Conservation (phyloP, 2,329 filamentous ascomycete genomes). For the Cladosporium colombiae region DNA sequence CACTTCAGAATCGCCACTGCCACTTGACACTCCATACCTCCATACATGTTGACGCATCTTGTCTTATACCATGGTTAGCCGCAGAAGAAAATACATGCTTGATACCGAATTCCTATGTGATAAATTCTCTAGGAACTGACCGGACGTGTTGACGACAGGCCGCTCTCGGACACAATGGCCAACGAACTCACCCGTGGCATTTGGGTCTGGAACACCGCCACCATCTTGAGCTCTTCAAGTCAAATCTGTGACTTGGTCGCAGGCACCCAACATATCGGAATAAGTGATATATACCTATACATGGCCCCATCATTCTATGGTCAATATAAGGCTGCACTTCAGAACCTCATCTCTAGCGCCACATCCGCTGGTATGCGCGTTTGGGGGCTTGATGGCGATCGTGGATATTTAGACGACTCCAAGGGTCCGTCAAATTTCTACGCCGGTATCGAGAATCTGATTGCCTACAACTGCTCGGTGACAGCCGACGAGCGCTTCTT, state of each 20-base stretch:
- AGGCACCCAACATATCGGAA: background rate
- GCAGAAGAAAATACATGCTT: too few relatives aligned
- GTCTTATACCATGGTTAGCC: too few relatives aligned
- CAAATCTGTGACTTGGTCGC: slow-evolving; percentile 11
- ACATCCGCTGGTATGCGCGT: slow-evolving; percentile 15
- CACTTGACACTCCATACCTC: too few relatives aligned
- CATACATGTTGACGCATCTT: too few relatives aligned
- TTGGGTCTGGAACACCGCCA: slow-evolving; percentile 21
- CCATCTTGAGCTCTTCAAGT: background rate
- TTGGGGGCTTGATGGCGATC: slow-evolving; percentile 24
- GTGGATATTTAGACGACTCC: slow-evolving; percentile 16
- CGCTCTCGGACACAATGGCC: background rate
- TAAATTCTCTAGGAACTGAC: too few relatives aligned
- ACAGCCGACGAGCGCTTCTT: slow-evolving; percentile 20
- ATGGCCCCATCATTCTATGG: slow-evolving; percentile 18
- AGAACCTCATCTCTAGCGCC: background rate
- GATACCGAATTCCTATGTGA: too few relatives aligned
- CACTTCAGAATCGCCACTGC: too few relatives aligned
- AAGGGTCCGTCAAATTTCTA: slow-evolving; percentile 12
- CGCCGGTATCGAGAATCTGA: slow-evolving; percentile 16
- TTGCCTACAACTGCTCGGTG: slow-evolving; percentile 20
- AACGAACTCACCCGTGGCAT: slow-evolving; percentile 1
- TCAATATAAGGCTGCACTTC: slow-evolving; percentile 8
- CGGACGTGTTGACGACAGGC: too few relatives aligned
- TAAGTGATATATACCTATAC: slow-evolving; percentile 22